Conservation (phyloP, 2,329 filamentous ascomycete genomes). For the Venturia aucupariae region DNA sequence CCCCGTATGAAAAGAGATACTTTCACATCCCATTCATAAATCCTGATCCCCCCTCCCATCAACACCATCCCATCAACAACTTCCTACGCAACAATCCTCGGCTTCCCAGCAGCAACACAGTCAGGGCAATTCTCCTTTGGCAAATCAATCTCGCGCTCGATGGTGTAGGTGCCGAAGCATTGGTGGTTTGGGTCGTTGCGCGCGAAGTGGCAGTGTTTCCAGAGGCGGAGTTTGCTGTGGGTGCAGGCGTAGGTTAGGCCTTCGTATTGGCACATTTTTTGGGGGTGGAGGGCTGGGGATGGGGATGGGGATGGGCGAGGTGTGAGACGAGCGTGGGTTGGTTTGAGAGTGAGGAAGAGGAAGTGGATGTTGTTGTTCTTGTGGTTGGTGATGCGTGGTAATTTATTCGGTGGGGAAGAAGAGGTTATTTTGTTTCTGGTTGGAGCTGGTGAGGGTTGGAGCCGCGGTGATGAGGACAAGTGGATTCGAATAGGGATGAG, state of each 20-base stretch:
- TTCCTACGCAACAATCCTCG: neutral
- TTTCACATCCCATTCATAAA: no score
- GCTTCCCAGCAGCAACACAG: constrained; percentile 26
- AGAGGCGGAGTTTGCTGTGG: constrained; percentile 50
- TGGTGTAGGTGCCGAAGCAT: constrained; percentile 58
- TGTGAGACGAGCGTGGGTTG: neutral
- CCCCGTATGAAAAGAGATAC: no score
- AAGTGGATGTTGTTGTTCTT: no score
- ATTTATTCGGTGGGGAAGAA: no score
- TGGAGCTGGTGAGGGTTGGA: no score
- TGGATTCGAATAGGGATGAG: neutral
- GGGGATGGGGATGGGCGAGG: neutral
- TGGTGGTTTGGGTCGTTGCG: constrained; percentile 62
- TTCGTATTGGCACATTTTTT: constrained; percentile 62
- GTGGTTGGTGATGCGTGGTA: no score
- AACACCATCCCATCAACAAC: neutral
- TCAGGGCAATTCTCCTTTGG: constrained; percentile 46
- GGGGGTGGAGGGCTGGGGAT: neutral
- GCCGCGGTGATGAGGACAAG: no score
- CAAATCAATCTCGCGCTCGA: constrained; percentile 49
- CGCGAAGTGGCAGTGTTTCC: constrained; percentile 65
- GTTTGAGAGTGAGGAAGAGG: no score
- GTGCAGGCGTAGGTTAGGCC: constrained; percentile 57
- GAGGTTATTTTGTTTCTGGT: no score
- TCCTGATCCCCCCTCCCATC: neutral